phyloP scores from a whole-genome alignment of 306 rosid species.

The Prunus persica region Prunus_persica_NCBIv2 NC_034012.1:23035001-23035500 shows the following conservation, averaged over 20 bases:
- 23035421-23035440: too few relatives aligned
- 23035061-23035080: background rate
- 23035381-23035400: too few relatives aligned
- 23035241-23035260: background rate
- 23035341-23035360: background rate
- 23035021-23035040: background rate
- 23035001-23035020: background rate
- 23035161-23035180: too few relatives aligned
- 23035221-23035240: too few relatives aligned
- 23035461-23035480: too few relatives aligned
- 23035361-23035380: background rate
- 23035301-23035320: background rate
- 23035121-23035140: background rate
- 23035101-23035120: background rate
- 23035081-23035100: background rate
- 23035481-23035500: too few relatives aligned
- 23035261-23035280: background rate
- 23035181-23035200: too few relatives aligned
- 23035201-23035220: too few relatives aligned
- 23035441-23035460: too few relatives aligned
- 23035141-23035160: too few relatives aligned
- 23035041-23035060: background rate
- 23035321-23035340: background rate
- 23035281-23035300: background rate
- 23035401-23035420: too few relatives aligned